phyloP scores from a whole-genome alignment of 768 basidiomycete species.

The Mycena indigotica region DNA sequence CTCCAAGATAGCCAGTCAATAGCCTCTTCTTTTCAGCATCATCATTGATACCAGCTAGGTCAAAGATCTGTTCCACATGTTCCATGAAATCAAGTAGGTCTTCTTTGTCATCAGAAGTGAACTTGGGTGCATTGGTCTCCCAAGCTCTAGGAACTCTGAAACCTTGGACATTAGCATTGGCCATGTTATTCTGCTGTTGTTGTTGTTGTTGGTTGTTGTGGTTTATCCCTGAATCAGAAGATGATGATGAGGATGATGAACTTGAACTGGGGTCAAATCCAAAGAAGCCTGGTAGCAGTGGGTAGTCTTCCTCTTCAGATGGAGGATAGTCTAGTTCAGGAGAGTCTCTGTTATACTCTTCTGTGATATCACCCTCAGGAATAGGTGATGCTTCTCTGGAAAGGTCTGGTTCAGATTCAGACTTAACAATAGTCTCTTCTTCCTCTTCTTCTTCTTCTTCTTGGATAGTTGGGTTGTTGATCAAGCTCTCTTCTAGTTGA shows the following conservation, averaged over 20 bases:
- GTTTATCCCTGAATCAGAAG: neutral
- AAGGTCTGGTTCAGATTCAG: neutral
- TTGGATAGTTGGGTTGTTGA: neutral
- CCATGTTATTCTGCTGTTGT: neutral
- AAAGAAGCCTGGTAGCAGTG: neutral
- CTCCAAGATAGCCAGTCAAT: neutral
- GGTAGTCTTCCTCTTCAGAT: neutral
- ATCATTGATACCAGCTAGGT: neutral
- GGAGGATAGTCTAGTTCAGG: neutral
- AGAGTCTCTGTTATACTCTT: neutral
- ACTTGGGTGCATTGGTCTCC: slow-evolving; percentile 5
- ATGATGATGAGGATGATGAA: neutral
- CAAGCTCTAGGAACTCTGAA: slow-evolving; percentile 5
- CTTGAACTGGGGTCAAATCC: neutral
- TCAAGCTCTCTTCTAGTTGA: neutral
- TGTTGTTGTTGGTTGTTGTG: neutral
- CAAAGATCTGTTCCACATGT: slow-evolving; percentile 8
- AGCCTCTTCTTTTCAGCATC: slow-evolving; percentile 3
- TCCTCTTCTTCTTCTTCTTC: no score
- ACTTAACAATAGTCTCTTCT: no score
- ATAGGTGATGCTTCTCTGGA: neutral
- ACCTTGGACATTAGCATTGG: neutral
- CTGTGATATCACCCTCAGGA: neutral
- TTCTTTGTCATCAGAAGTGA: neutral
- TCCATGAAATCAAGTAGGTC: slow-evolving; percentile 8